These are phyloP conservation scores for Penicillium canariense DNA, from an alignment of 495 filamentous ascomycete genomes.

Conservation along the genomic window DNA sequence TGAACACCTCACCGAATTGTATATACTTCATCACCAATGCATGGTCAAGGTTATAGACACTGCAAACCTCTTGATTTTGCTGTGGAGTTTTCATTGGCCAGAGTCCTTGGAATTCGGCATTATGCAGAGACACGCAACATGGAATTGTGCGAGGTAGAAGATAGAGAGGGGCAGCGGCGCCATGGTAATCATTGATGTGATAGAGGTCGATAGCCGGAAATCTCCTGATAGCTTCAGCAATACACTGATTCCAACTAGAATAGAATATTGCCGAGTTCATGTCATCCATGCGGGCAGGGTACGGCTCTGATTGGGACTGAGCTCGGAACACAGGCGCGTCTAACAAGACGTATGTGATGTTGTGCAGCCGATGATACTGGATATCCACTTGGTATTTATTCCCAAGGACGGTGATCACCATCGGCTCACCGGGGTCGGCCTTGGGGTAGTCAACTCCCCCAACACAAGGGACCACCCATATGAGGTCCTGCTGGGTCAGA, in stretches of 20 bases:
- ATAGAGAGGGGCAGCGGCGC: constrained; percentile 60
- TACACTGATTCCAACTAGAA: constrained; percentile 67
- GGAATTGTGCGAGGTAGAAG: constrained; percentile 58
- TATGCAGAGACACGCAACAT: constrained; percentile 58
- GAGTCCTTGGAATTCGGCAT: constrained; percentile 70
- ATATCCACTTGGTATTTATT: constrained; percentile 60
- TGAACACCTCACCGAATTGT: constrained; percentile 70
- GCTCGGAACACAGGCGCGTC: constrained; percentile 67
- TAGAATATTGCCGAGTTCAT: constrained; percentile 65
- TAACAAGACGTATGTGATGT: constrained; percentile 68
- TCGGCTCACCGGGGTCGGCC: constrained; percentile 55
- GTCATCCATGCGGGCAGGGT: constrained; percentile 69
- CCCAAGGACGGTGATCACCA: constrained; percentile 59
- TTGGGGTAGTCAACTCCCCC: constrained; percentile 62
- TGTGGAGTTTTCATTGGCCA: constrained; percentile 63
- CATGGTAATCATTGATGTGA: constrained; percentile 72
- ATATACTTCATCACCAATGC: constrained; percentile 53
- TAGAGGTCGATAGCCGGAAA: constrained; percentile 59
- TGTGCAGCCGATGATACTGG: constrained; percentile 60
- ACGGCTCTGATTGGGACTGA: constrained; percentile 63
- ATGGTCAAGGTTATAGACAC: constrained; percentile 56
- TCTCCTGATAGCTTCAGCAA: constrained; percentile 55
- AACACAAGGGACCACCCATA: constrained; percentile 70
- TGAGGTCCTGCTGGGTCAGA: constrained; percentile 60
- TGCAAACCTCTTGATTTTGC: constrained; percentile 60